Percentiles rank a stretch among this genome's conserved stretches.
phyloP scores from a whole-genome alignment of 345 rosid species.

The Salix purpurea region DNA sequence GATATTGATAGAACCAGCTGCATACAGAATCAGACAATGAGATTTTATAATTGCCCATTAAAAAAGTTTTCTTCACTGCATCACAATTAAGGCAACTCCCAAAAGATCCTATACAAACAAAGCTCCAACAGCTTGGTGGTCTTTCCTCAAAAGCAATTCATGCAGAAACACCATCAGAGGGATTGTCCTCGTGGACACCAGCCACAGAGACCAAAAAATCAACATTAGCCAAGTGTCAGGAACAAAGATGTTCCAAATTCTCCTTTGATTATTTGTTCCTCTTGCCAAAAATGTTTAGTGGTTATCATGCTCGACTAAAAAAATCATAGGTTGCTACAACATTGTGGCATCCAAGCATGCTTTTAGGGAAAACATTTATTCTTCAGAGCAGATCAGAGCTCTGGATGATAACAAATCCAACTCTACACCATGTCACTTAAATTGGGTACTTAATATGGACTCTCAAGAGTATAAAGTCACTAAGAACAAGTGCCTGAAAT shows the following conservation, averaged over 20 bases:
- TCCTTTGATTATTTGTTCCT: neutral
- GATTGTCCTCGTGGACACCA: neutral
- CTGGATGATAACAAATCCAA: neutral
- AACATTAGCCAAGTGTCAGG: neutral
- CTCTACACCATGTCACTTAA: neutral
- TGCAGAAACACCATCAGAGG: neutral
- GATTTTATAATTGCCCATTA: neutral
- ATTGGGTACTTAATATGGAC: neutral
- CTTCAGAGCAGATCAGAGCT: neutral
- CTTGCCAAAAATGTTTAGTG: neutral
- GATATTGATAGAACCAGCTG: slow-evolving; percentile 87
- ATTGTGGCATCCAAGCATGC: neutral
- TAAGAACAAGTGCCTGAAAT: neutral
- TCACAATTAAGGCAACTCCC: slow-evolving; percentile 1
- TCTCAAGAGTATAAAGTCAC: neutral
- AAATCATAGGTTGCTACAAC: slow-evolving; percentile 1
- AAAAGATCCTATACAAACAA: neutral
- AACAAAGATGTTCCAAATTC: neutral
- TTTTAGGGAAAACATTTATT: neutral
- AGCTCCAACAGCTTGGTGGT: neutral
- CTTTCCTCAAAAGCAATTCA: neutral
- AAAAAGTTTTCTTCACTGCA: neutral
- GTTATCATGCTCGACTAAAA: neutral
- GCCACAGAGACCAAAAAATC: neutral
- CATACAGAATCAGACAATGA: slow-evolving; percentile 16